phyloP scores from a whole-genome alignment of 352 stramenopile genomes.

The Globisporangium iwayamae region DNA sequence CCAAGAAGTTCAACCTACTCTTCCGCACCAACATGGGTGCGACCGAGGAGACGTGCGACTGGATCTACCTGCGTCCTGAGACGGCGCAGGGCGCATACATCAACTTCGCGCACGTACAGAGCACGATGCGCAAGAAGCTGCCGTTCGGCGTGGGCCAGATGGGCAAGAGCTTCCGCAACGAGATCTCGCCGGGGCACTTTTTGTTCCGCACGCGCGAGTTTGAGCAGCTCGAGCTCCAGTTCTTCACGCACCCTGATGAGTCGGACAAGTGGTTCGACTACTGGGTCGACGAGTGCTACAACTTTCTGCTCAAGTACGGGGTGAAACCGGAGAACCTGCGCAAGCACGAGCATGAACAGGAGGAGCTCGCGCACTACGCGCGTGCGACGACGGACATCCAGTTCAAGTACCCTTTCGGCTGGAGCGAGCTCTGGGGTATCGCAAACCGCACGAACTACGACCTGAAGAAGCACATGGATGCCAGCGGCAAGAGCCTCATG shows the following conservation, averaged over 20 bases:
- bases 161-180: slow-evolving; percentile 98
- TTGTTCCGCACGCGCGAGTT: slow-evolving; percentile 98
- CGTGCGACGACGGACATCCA: slow-evolving; percentile 96
- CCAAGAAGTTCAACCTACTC: slow-evolving; percentile 97
- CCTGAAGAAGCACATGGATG: slow-evolving; percentile 93
- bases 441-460: slow-evolving; percentile 96
- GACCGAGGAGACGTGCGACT: slow-evolving; percentile 79
- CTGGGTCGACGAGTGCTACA: slow-evolving; percentile 92
- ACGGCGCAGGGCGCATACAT: slow-evolving; percentile 98
- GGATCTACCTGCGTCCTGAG: slow-evolving; percentile 96
- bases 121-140: slow-evolving; percentile 88
- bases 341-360: slow-evolving; percentile 88
- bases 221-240: slow-evolving; percentile 95
- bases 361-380: slow-evolving; percentile 97
- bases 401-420: slow-evolving; percentile 97
- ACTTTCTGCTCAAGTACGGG: slow-evolving; percentile 89
- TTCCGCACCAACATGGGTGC: slow-evolving; percentile 96
- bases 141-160: slow-evolving; percentile 97
- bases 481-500: slow-evolving; percentile 88
- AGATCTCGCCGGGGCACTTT: slow-evolving; percentile 97
- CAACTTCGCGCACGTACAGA: slow-evolving; percentile 96
- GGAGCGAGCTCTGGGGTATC: slow-evolving; percentile 96
- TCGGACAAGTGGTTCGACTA: slow-evolving; percentile 80
- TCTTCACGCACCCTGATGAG: slow-evolving; percentile 72
- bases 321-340: slow-evolving; percentile 89